Evolutionary conservation across 164 flowering plant species (phyloP).

Genomic region (Kingdonia uniflora): DNA sequence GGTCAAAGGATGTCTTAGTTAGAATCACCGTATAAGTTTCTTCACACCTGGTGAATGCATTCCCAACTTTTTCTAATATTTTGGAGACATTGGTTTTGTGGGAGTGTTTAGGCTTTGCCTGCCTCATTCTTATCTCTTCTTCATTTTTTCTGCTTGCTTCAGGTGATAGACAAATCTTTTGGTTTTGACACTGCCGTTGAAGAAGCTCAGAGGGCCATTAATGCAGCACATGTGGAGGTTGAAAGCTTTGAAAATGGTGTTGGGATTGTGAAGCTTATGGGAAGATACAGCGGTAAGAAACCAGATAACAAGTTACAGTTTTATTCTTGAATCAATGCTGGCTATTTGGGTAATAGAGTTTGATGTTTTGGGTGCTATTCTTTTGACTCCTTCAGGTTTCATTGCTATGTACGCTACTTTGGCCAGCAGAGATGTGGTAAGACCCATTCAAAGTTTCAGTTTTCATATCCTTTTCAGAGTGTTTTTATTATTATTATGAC

Average conservation of each 20-base stretch:
- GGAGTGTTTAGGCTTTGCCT: too few relatives aligned
- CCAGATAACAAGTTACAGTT: too few relatives aligned
- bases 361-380: neutral
- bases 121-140: neutral
- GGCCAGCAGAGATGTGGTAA: slow-evolving; percentile 83
- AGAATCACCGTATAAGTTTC: too few relatives aligned
- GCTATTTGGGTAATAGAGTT: neutral
- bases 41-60: too few relatives aligned
- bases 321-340: neutral
- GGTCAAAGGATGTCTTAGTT: too few relatives aligned
- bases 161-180: slow-evolving; percentile 94
- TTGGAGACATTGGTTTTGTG: too few relatives aligned
- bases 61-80: too few relatives aligned
- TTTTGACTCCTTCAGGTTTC: slow-evolving; percentile 56
- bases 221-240: slow-evolving; percentile 94
- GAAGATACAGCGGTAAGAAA: slow-evolving; percentile 78
- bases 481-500: too few relatives aligned
- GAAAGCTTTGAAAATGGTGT: slow-evolving; percentile 82
- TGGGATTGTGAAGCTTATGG: slow-evolving; percentile 94
- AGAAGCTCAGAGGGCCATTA: slow-evolving; percentile 97
- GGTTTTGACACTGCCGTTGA: slow-evolving; percentile 97
- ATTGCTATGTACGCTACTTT: slow-evolving; percentile 98
- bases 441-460: too few relatives aligned
- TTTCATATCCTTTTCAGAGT: too few relatives aligned
- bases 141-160: slow-evolving; percentile 3